These are phyloP conservation scores for Russula virescens DNA, from an alignment of 768 basidiomycete genomes.

Conservation along the genomic window DNA sequence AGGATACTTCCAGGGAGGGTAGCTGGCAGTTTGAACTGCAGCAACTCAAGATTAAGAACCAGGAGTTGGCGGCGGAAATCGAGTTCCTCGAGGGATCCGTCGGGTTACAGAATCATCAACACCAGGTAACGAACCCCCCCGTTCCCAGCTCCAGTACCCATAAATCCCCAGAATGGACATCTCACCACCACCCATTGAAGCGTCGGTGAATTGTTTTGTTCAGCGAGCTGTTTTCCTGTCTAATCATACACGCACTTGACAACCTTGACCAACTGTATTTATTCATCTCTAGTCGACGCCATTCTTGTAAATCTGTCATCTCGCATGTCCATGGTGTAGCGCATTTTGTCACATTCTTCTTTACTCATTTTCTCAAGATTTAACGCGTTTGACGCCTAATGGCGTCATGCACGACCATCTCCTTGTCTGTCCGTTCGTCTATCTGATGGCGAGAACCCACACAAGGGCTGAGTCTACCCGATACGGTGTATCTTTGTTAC, in stretches of 20 bases:
- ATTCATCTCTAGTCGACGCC: conserved; percentile 14
- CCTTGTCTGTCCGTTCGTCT: no score
- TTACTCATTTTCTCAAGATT: neutral
- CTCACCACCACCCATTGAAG: conserved; percentile 15
- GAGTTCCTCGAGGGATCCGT: conserved; percentile 33
- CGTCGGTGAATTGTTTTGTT: conserved; percentile 9
- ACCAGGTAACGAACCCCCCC: neutral
- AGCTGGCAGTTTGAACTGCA: conserved; percentile 95
- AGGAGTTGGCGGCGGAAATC: conserved; percentile 56
- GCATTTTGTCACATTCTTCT: conserved; percentile 9
- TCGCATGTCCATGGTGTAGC: conserved; percentile 12
- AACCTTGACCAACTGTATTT: conserved; percentile 19
- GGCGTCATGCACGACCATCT: neutral
- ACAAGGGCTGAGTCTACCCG: neutral
- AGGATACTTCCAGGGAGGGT: conserved; percentile 58
- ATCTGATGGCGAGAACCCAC: neutral
- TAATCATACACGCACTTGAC: conserved; percentile 11
- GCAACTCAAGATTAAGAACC: conserved; percentile 70
- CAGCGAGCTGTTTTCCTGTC: neutral
- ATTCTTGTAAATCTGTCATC: conserved; percentile 18
- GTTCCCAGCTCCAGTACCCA: neutral
- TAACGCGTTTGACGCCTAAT: neutral
- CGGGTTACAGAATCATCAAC: conserved; percentile 14
- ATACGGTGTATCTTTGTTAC: neutral
- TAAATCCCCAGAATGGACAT: conserved; percentile 11